Evolutionary conservation across 129 eudicot genomes (phyloP), one percentile per base, ranked within the genome.

Genomic region (Lactuca sativa): DNA sequence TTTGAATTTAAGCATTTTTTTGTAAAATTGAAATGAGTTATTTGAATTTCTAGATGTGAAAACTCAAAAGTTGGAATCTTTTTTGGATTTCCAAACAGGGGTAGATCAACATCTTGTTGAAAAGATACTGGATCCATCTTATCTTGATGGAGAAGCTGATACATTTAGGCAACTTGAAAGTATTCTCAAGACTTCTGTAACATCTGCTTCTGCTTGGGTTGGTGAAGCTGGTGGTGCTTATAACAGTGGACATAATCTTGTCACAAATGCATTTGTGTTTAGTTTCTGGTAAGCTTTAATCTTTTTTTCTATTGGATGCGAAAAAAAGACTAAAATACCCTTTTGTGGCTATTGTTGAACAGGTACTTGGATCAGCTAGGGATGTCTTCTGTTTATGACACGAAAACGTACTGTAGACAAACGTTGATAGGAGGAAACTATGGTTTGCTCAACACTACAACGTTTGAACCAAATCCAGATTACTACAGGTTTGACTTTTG

Each of bases 331-430:
- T 8, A 38, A 72, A 78, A 64, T 64, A 31, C 64, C 69, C 18
- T 73, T 61, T 61, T 47, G 5, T 49, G 17, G 48, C 63, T 51
- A 8, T 36, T 32, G 62, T 62, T 67, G 1, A 25, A 25, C 30
- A 92, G 97, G 97, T 92, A 89, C 70, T 77, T 93, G 83, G 98
- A 93, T 83, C 96, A 93, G 73, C 92, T 95, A 15, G 99, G 97
- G 12, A 77, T 85, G 88, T 70, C 99, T 31, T 59, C 97, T 3
- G 71, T 77, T 69, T 89, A 79, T 52, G 86, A 87, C 63, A 84
- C 91, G 0, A 95, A 95, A 72, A 81, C 87, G 5, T 95, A 88
- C 59, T 95, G 99, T 80, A 76, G 99, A 62, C 99, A 95, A 70
- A 62, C 97, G 1, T 73, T 93, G 57, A 80, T 93, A 9, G 99